These are phyloP conservation scores for Fomitiporia mediterranea DNA, from an alignment of 1,284 basidiomycete species.

Conservation along the genomic window DNA sequence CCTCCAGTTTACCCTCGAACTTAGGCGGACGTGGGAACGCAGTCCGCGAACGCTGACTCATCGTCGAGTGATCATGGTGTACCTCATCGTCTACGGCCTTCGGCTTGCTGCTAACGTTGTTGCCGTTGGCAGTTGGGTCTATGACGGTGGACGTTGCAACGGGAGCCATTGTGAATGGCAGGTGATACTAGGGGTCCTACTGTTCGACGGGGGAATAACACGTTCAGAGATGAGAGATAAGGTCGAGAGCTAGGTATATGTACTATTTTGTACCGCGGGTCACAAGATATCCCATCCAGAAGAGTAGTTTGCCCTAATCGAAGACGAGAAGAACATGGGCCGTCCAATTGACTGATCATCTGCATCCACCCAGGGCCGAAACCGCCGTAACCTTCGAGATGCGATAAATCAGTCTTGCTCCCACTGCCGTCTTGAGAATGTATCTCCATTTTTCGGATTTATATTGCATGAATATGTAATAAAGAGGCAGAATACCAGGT, in stretches of 20 bases:
- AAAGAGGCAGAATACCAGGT: too few relatives aligned
- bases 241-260: not conserved
- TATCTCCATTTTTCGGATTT: too few relatives aligned
- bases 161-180: constrained; percentile 4
- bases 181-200: too few relatives aligned
- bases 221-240: not conserved
- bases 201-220: too few relatives aligned
- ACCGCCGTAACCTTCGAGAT: too few relatives aligned
- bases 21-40: constrained; percentile 26
- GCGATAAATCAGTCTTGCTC: too few relatives aligned
- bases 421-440: too few relatives aligned
- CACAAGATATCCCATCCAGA: too few relatives aligned
- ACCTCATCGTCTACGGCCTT: not conserved
- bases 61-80: not conserved
- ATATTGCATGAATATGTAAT: too few relatives aligned
- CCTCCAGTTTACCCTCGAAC: constrained; percentile 38
- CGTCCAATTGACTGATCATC: not conserved
- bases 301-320: too few relatives aligned
- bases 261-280: not conserved
- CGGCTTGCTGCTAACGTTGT: not conserved
- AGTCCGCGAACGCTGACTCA: not conserved
- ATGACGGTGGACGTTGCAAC: not conserved
- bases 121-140: not conserved
- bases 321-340: not conserved
- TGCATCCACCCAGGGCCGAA: too few relatives aligned